Percentiles rank a stretch among this genome's conserved stretches.
Evolutionary conservation across 176 grass and related monocot genomes (phyloP).

Genomic region (Rhynchospora breviuscula): DNA sequence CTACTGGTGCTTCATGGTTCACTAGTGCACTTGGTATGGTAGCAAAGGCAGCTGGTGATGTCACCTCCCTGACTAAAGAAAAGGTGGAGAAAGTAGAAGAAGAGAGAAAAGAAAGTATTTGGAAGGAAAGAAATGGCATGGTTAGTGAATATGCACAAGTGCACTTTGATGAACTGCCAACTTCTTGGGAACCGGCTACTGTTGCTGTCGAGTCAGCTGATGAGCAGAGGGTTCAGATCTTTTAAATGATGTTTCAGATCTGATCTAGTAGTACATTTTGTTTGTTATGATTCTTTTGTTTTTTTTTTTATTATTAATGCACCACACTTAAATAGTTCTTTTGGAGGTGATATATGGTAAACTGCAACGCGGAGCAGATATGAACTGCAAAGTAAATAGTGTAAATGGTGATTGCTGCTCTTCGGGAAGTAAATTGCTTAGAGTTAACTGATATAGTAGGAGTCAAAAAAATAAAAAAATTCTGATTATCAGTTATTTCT

Average conservation of each 20-base stretch:
- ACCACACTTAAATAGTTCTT: background rate
- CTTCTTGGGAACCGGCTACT: constrained; percentile 52
- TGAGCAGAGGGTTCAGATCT: constrained; percentile 57
- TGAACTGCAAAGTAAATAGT: constrained; percentile 17
- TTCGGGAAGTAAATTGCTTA: constrained; percentile 8
- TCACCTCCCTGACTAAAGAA: constrained; percentile 70
- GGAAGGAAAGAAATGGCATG: constrained; percentile 69
- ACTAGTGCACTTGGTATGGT: constrained; percentile 65
- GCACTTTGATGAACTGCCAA: constrained; percentile 63
- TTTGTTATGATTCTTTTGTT: constrained; percentile 25
- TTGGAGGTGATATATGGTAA: background rate
- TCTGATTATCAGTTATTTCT: background rate
- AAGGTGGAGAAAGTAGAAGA: constrained; percentile 84
- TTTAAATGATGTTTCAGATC: constrained; percentile 28
- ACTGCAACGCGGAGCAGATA: background rate
- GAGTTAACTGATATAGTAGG: background rate
- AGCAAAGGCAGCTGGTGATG: constrained; percentile 66
- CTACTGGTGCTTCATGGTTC: constrained; percentile 79
- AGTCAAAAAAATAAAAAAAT: background rate
- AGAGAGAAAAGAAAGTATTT: constrained; percentile 68
- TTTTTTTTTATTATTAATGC: constrained; percentile 15
- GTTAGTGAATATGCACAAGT: constrained; percentile 72
- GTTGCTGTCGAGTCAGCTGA: constrained; percentile 72
- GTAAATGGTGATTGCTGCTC: constrained; percentile 16
- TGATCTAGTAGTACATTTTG: background rate